Conservation (phyloP, 202 grass and related monocot species). For the Elaeis oleifera region DNA sequence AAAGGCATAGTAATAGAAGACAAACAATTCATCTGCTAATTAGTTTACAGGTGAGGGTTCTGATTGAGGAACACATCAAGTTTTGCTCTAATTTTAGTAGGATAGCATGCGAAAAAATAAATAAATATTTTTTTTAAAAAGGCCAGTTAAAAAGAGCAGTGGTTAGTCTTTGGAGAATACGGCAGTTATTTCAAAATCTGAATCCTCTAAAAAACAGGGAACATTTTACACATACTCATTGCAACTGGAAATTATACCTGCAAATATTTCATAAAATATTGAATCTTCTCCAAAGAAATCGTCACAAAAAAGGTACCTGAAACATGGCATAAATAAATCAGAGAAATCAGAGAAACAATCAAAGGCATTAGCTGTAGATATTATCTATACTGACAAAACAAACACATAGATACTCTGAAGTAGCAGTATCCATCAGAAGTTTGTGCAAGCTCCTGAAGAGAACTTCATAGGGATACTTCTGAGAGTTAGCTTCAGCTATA, state of each 20-base stretch:
- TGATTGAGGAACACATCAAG: no score
- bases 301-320: conserved; percentile 91
- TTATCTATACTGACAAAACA: not conserved
- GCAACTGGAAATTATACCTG: conserved; percentile 44
- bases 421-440: conserved; percentile 93
- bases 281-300: conserved; percentile 96
- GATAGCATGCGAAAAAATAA: no score
- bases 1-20: no score
- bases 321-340: conserved; percentile 2
- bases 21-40: no score
- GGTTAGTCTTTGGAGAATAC: no score
- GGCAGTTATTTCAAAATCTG: no score
- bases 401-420: conserved; percentile 71
- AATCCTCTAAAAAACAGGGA: not conserved
- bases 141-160: no score
- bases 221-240: not conserved
- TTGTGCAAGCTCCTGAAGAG: conserved; percentile 99
- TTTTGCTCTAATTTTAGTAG: no score
- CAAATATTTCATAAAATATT: conserved; percentile 91
- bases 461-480: conserved; percentile 98
- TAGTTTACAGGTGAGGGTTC: no score
- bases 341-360: no score
- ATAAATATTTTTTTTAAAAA: no score
- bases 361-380: no score
- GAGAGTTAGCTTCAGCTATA: conserved; percentile 95